Conservation (phyloP, 1,284 basidiomycete genomes). For the Ceratobasidium sp. region DNA sequence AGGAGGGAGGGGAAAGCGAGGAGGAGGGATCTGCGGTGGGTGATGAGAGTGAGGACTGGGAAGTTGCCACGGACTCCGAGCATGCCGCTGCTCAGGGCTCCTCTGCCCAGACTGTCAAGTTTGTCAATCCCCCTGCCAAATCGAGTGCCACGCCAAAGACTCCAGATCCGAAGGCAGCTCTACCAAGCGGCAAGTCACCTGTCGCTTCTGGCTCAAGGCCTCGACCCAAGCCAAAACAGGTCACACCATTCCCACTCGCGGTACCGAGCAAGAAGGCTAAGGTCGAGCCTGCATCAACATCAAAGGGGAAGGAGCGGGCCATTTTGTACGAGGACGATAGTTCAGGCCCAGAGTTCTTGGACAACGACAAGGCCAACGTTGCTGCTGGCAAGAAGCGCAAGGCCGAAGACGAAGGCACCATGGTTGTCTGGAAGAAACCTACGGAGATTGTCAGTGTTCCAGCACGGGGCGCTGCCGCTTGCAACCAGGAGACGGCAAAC, state of each 20-base stretch:
- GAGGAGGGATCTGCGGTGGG: not conserved
- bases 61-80: not conserved
- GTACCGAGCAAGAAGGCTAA: not conserved
- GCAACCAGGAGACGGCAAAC: not conserved
- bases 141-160: not conserved
- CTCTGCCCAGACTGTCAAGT: not conserved
- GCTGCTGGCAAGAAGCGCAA: not conserved
- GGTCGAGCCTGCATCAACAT: not conserved
- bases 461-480: not conserved
- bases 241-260: not conserved
- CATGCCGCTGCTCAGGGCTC: not conserved
- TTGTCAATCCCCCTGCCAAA: not conserved
- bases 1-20: not conserved
- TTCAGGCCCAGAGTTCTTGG: not conserved
- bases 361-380: not conserved
- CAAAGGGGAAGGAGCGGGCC: not conserved
- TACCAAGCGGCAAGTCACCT: not conserved
- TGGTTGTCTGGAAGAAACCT: not conserved
- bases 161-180: not conserved
- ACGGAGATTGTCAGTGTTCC: not conserved
- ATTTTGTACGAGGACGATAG: not conserved
- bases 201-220: not conserved
- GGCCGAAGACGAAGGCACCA: not conserved
- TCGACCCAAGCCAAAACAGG: not conserved
- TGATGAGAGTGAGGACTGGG: not conserved